phyloP scores from a whole-genome alignment of 805 yeast species.

The Limtongia smithiae region DNA sequence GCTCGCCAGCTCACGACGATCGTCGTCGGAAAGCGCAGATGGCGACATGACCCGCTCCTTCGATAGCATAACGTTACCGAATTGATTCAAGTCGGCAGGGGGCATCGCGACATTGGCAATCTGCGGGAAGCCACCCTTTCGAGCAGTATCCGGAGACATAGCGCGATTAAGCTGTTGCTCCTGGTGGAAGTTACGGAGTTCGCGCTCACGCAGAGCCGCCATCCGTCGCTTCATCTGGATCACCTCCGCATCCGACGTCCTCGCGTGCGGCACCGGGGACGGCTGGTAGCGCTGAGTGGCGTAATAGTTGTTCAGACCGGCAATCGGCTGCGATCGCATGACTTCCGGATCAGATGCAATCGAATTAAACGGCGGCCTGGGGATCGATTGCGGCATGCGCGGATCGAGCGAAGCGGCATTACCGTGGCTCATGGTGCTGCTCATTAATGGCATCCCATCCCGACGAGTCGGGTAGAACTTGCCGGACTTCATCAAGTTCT shows the following conservation, averaged over 20 bases:
- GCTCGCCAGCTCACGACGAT: slow-evolving; percentile 26
- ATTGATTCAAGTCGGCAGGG: slow-evolving; percentile 20
- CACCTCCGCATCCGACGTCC: slow-evolving; percentile 23
- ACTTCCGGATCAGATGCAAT: slow-evolving; percentile 23
- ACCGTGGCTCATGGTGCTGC: slow-evolving; percentile 15
- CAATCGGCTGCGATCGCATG: slow-evolving; percentile 27
- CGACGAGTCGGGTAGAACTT: slow-evolving; percentile 30
- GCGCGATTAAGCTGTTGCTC: slow-evolving; percentile 30
- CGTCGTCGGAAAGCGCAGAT: slow-evolving; percentile 27
- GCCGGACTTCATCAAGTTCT: slow-evolving; percentile 30
- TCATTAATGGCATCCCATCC: slow-evolving; percentile 19
- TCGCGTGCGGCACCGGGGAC: slow-evolving; percentile 12
- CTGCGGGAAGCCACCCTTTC: slow-evolving; percentile 17
- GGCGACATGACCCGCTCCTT: slow-evolving; percentile 29
- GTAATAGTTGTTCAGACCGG: slow-evolving; percentile 17
- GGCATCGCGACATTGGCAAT: slow-evolving; percentile 14
- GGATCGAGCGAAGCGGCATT: slow-evolving; percentile 24
- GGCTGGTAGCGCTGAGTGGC: slow-evolving; percentile 26
- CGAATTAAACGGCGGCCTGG: slow-evolving; percentile 18
- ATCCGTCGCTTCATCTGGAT: slow-evolving; percentile 29
- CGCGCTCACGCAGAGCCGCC: slow-evolving; percentile 30
- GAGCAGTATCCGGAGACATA: slow-evolving; percentile 27
- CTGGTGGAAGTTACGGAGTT: slow-evolving; percentile 30
- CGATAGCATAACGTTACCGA: slow-evolving; percentile 11
- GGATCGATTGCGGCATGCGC: slow-evolving; percentile 27